Percentiles rank a stretch among this genome's conserved stretches.
These are phyloP conservation scores for Eragrostis tef DNA, from an alignment of 202 grass and related monocot genomes.

Conservation along the genomic window DNA sequence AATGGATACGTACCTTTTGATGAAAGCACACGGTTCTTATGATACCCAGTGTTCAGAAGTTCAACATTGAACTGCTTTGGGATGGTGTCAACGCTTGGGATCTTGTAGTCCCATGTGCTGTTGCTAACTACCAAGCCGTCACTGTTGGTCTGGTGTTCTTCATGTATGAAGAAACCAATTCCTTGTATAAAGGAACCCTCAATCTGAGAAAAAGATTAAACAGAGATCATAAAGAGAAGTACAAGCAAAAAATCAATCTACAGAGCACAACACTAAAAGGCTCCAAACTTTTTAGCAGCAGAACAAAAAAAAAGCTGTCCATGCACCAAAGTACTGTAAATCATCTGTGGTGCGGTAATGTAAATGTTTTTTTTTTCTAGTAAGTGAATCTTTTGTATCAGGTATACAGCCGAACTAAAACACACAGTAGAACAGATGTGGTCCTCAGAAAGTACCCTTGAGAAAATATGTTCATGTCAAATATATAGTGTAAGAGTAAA, in stretches of 20 bases:
- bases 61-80: conserved; percentile 73
- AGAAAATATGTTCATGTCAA: background rate
- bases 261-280: too few relatives aligned
- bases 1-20: conserved; percentile 56
- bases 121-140: conserved; percentile 66
- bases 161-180: conserved; percentile 66
- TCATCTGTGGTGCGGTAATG: too few relatives aligned
- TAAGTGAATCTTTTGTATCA: background rate
- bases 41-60: conserved; percentile 57
- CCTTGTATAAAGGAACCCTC: conserved; percentile 85
- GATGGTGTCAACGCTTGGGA: conserved; percentile 71
- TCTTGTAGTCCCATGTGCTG: conserved; percentile 73
- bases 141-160: conserved; percentile 56
- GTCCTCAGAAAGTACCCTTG: background rate
- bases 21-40: conserved; percentile 65
- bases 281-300: too few relatives aligned
- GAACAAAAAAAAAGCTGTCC: too few relatives aligned
- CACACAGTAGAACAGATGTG: too few relatives aligned
- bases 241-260: too few relatives aligned
- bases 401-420: background rate
- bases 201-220: conserved; percentile 29
- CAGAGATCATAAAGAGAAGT: too few relatives aligned
- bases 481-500: too few relatives aligned
- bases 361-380: too few relatives aligned
- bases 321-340: too few relatives aligned